Conservation (phyloP, 2,329 filamentous ascomycete species). For the Aspergillus sp. region DNA sequence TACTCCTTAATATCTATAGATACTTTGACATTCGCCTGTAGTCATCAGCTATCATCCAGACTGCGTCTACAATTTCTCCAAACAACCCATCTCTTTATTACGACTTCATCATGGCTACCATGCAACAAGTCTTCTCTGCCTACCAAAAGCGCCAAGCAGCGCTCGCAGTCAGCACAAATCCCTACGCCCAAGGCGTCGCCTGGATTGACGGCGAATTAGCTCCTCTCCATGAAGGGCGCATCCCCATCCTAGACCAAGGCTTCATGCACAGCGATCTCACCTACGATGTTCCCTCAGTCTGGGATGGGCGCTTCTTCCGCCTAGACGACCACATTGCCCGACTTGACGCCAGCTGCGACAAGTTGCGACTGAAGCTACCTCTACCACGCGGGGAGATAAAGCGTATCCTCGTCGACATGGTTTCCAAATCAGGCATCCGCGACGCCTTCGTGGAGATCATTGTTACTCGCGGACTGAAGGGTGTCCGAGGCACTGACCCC, state of each 20-base stretch:
- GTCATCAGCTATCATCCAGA: too few species aligned
- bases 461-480: constrained; percentile 51
- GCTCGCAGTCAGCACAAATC: constrained; percentile 40
- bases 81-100: too few species aligned
- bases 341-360: constrained; percentile 47
- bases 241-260: neutral
- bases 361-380: constrained; percentile 38
- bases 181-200: constrained; percentile 50
- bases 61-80: too few species aligned
- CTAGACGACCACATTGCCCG: constrained; percentile 53
- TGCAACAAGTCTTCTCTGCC: constrained; percentile 37
- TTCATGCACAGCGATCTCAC: constrained; percentile 48
- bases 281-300: constrained; percentile 55
- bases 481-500: constrained; percentile 41
- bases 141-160: constrained; percentile 35
- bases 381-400: neutral
- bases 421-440: constrained; percentile 47
- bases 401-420: constrained; percentile 41
- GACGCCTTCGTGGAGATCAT: constrained; percentile 56
- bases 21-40: too few species aligned
- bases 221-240: constrained; percentile 44
- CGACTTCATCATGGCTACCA: neutral
- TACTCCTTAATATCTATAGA: too few species aligned
- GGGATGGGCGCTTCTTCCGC: constrained; percentile 56
- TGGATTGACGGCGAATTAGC: constrained; percentile 50